Base-by-base conservation (phyloP, 371 early-diverging fungal genomes). In the Rhizopus arrhizus region DNA sequence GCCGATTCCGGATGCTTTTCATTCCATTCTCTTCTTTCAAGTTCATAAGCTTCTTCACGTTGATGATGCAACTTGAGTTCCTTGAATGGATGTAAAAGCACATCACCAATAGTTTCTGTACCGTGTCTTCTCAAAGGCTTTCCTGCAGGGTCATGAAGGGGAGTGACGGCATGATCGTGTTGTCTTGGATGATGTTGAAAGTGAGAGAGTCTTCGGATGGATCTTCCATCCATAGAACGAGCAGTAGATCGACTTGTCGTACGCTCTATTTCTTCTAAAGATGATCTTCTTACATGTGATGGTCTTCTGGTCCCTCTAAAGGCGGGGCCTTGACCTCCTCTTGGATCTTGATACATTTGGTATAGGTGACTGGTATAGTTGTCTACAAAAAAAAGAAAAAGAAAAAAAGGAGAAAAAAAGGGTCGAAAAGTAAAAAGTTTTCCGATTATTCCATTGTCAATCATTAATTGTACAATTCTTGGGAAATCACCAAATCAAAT, bases 31-130 rank as follows among this genome's bases (percentile, higher is more conserved):
- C 66, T 70, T 28, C 61, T 58, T 42, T 80, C 77, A 28, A 60
- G 45, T 61, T 77, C 59, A 49, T 66, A 80, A 29, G 68, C 71
- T 38, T 75, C 59, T 7, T 54, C 5, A 58, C 80, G 73, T 45
- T 64, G 65, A 42, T 72, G 69, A 59, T 73, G 75, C 2, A 73
- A 47, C 31, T 73, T 68, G 12, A 63, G 51, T 45, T 77, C 70
- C 41, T 68, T 65, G 13, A 77, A 34, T 15, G 80, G 80, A 59
- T 80, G 67, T 32, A 73, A 40, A 31, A 80, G 32, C 0, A 72
- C 36, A 47, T 80, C 80, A 67, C 80, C 80, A 72, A 73, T 73
- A 0, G 77, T 77, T 47, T 80, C 80, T 6, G 67, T 65, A 13
- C 74, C 75, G 61, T 71, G 74, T 58, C 67, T 36, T 40, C 65